Percentiles rank a stretch among this genome's conserved stretches.
These are phyloP conservation scores for Arctium minus DNA, from an alignment of 129 eudicot species.

Conservation along the genomic window DNA sequence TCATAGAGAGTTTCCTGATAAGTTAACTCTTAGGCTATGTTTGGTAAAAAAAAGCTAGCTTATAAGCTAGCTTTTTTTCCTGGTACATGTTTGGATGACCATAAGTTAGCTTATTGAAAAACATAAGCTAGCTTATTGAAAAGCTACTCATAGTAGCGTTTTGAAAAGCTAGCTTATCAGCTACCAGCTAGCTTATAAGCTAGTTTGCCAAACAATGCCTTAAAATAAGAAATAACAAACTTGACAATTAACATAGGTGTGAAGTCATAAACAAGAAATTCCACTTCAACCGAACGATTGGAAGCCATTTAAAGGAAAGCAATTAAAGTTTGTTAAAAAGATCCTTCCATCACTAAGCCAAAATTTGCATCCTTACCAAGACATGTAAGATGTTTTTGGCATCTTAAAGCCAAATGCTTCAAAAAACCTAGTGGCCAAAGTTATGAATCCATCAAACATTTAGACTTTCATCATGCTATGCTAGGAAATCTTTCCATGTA, in stretches of 20 bases:
- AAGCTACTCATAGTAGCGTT: too few species aligned
- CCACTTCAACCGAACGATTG: neutral
- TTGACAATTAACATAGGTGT: neutral
- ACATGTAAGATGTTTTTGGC: neutral
- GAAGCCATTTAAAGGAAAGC: neutral
- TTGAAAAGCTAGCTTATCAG: too few species aligned
- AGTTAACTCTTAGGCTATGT: neutral
- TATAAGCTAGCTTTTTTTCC: too few species aligned
- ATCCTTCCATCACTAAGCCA: neutral
- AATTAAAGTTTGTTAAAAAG: neutral
- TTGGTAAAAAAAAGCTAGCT: too few species aligned
- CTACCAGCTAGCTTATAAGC: too few species aligned
- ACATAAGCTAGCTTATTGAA: too few species aligned
- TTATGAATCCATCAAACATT: neutral
- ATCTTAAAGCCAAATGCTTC: neutral
- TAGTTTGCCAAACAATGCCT: neutral
- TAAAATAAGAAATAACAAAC: neutral
- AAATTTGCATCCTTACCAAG: neutral
- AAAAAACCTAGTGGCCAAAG: neutral
- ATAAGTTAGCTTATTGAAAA: too few species aligned
- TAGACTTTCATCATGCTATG: neutral
- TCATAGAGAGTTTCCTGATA: neutral
- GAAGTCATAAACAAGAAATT: neutral
- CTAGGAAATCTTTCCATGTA: neutral
- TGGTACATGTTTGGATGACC: too few species aligned